phyloP scores from a whole-genome alignment of 441 rosid species.

The Breynia disticha region DNA sequence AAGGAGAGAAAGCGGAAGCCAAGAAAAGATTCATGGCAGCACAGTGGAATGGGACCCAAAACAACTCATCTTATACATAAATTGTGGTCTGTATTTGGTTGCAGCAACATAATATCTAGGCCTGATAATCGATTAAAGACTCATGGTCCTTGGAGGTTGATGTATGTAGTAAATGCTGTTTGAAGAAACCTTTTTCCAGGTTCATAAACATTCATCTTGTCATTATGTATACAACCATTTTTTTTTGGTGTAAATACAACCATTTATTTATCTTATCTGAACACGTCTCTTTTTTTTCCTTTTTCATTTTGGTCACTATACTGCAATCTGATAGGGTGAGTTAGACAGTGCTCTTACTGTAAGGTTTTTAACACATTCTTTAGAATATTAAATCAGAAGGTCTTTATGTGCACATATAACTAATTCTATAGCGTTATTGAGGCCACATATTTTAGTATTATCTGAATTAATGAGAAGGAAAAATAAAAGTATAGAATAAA shows the following conservation, averaged over 20 bases:
- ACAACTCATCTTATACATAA: slow-evolving; percentile 18
- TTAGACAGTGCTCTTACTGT: too few relatives aligned
- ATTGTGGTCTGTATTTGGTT: slow-evolving; percentile 37
- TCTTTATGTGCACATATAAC: too few relatives aligned
- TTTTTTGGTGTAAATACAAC: slow-evolving; percentile 2
- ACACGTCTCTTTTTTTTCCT: too few relatives aligned
- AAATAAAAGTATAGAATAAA: too few relatives aligned
- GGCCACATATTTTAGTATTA: too few relatives aligned
- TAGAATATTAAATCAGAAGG: too few relatives aligned
- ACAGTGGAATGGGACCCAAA: slow-evolving; percentile 19
- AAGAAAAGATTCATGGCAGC: slow-evolving; percentile 8
- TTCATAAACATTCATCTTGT: slow-evolving; percentile 3
- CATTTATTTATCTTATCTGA: too few relatives aligned
- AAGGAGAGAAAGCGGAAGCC: slow-evolving; percentile 9
- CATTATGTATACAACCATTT: slow-evolving; percentile 11
- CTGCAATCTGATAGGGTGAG: too few relatives aligned
- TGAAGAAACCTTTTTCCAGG: slow-evolving; percentile 4
- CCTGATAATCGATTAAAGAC: slow-evolving; percentile 12
- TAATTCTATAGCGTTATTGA: too few relatives aligned
- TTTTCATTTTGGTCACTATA: too few relatives aligned
- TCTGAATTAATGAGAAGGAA: too few relatives aligned
- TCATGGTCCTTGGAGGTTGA: slow-evolving; percentile 15
- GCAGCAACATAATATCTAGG: slow-evolving; percentile 35
- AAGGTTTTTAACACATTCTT: too few relatives aligned
- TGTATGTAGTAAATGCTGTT: slow-evolving; percentile 2